Evolutionary conservation across 768 basidiomycete species (phyloP), one percentile per base, ranked within the genome.

Genomic region (Leccinum longicurvipes): DNA sequence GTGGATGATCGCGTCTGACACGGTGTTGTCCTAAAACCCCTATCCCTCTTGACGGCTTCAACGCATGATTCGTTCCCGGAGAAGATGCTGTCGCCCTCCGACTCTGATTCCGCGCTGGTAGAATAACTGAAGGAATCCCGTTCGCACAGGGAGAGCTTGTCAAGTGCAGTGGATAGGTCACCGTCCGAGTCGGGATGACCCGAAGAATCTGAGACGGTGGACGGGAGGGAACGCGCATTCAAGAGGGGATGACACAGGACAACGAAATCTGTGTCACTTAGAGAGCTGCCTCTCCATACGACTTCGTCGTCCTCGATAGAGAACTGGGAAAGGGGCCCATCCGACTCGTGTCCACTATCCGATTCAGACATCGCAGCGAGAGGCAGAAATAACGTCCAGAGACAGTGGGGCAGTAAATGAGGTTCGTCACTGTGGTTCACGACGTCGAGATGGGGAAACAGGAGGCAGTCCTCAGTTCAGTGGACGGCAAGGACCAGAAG

Each of bases 251-350:
- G 60, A 10, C 45, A 48, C 0, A 72, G 58, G 21, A 70, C 23
- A n/a, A 71, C 59, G 14, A 60, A 72, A 24, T 72, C 69, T 12
- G 53, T 44, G 44, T 64, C 57, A 29, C 61, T 51, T 24, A 52
- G 19, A 1, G 58, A 46, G 14, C 45, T 34, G 5, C 45, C 54
- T 0, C 34, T 52, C 69, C 67, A 70, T 7, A 61, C 36, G 15
- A 65, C 51, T 25, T 65, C 60, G 48, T 72, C 70, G 42, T 67
- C 62, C 12, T 63, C 64, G 47, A 55, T 48, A n/a, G 59, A 63
- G 28, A 51, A 53, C 62, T 56, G 51, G 4, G 56, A 61, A 7
- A 55, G n/a, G 8, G 55, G 55, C 9, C 62, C 53, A 19, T 56
- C 56, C 3, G 56, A 49, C 7, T 61, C 47, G 27, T 25, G 39